Conservation (phyloP, 257 asterid genomes). For the Lantana camara region DNA sequence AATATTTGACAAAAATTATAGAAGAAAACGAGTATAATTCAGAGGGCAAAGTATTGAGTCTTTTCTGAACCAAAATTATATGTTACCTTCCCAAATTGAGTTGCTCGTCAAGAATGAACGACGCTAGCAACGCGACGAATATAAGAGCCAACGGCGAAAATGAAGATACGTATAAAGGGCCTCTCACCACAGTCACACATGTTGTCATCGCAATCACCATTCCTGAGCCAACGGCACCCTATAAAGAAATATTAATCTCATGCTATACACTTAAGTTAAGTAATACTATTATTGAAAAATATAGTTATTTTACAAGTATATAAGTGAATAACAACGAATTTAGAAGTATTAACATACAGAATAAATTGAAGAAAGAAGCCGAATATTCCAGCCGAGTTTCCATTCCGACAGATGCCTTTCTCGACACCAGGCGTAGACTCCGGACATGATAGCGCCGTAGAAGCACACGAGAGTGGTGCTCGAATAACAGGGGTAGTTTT, state of each 20-base stretch:
- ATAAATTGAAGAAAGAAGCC: conserved; percentile 35
- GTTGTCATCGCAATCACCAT: conserved; percentile 20
- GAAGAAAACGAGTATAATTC: no score
- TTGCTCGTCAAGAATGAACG: conserved; percentile 36
- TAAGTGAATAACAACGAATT: no score
- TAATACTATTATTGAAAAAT: no score
- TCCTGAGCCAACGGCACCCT: conserved; percentile 46
- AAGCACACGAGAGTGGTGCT: conserved; percentile 37
- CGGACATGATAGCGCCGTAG: conserved; percentile 34
- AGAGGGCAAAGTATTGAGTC: no score
- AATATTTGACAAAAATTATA: no score
- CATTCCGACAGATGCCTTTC: conserved; percentile 35
- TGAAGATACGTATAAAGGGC: conserved; percentile 43
- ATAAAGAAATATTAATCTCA: conserved; percentile 5
- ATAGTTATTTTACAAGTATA: no score
- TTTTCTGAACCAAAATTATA: not conserved
- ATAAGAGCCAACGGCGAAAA: conserved; percentile 39
- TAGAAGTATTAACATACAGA: conserved; percentile 11
- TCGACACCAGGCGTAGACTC: conserved; percentile 20
- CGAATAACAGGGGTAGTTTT: conserved; percentile 35
- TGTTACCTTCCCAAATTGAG: conserved; percentile 44
- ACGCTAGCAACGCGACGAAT: conserved; percentile 38
- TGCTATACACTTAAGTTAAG: no score
- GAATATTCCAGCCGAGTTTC: conserved; percentile 48
- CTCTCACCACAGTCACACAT: conserved; percentile 39